Conservation (phyloP, 176 grass and related monocot species). For the Ampelocalamus luodianensis region DNA sequence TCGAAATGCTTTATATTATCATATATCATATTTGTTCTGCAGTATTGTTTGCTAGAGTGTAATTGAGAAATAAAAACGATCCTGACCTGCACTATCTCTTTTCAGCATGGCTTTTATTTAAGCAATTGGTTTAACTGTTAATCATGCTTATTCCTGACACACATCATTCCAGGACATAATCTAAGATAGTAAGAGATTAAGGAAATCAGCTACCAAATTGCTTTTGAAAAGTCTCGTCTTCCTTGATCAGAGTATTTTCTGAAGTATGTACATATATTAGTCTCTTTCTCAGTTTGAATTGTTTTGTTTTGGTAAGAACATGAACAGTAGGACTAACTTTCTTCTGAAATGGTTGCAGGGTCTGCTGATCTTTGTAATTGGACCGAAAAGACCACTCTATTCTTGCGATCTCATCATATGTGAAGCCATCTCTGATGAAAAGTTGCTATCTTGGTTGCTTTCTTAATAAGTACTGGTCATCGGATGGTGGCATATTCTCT, state of each 20-base stretch:
- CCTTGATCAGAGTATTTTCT: slow-evolving; percentile 25
- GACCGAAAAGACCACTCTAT: neutral
- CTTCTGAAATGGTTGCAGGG: slow-evolving; percentile 49
- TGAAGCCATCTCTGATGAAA: slow-evolving; percentile 25
- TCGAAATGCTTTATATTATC: neutral
- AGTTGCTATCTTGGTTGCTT: slow-evolving; percentile 27
- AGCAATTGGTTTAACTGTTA: slow-evolving; percentile 8
- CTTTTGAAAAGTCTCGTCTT: slow-evolving; percentile 7
- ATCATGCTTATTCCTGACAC: neutral
- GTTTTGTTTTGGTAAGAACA: slow-evolving; percentile 23
- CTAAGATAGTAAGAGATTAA: neutral
- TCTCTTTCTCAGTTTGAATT: neutral
- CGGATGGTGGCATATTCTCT: slow-evolving; percentile 35
- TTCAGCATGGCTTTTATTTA: slow-evolving; percentile 15
- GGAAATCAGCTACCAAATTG: neutral
- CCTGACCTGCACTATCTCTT: neutral
- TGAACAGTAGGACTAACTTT: slow-evolving; percentile 34
- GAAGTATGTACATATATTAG: neutral
- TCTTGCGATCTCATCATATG: slow-evolving; percentile 11
- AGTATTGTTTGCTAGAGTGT: neutral
- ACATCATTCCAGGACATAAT: neutral
- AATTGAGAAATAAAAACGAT: neutral
- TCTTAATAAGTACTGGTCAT: slow-evolving; percentile 29
- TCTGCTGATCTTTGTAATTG: slow-evolving; percentile 34
- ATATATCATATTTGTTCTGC: slow-evolving; percentile 7